These are phyloP conservation scores for Nakazawaea sp. DNA, from an alignment of 805 yeast species.

Conservation along the genomic window DNA sequence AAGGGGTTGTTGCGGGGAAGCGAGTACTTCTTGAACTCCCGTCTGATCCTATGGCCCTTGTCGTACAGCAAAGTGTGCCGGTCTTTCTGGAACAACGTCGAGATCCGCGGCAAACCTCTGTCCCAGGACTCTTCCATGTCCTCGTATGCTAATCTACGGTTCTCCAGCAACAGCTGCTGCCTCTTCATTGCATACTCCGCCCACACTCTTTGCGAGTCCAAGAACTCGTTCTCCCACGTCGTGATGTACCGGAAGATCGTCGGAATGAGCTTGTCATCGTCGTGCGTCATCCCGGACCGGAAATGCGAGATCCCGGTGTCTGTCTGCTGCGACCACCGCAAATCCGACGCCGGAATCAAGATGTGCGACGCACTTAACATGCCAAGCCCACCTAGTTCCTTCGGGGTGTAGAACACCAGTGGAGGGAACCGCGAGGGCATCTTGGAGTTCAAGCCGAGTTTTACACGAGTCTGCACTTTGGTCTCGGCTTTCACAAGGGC, in stretches of 20 bases:
- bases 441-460: conserved; percentile 91
- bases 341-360: conserved; percentile 87
- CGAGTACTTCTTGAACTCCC: conserved; percentile 69
- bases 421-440: conserved; percentile 99
- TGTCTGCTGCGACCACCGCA: conserved; percentile 87
- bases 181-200: conserved; percentile 91
- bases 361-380: conserved; percentile 97
- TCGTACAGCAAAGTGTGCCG: conserved; percentile 92
- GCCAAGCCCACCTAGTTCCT: conserved; percentile 95
- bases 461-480: conserved; percentile 87
- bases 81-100: conserved; percentile 91
- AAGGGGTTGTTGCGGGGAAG: conserved; percentile 75
- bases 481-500: conserved; percentile 87
- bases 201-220: conserved; percentile 96
- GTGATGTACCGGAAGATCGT: conserved; percentile 89
- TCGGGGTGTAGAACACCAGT: conserved; percentile 96
- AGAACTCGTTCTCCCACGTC: conserved; percentile 94
- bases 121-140: conserved; percentile 96
- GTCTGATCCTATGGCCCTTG: conserved; percentile 83
- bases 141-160: conserved; percentile 82
- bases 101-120: conserved; percentile 92
- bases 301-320: conserved; percentile 93
- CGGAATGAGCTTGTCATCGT: conserved; percentile 79
- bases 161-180: conserved; percentile 78
- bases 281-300: conserved; percentile 86